These are phyloP conservation scores for Globisporangium emineosum DNA, from an alignment of 352 stramenopile genomes.

Conservation along the genomic window DNA sequence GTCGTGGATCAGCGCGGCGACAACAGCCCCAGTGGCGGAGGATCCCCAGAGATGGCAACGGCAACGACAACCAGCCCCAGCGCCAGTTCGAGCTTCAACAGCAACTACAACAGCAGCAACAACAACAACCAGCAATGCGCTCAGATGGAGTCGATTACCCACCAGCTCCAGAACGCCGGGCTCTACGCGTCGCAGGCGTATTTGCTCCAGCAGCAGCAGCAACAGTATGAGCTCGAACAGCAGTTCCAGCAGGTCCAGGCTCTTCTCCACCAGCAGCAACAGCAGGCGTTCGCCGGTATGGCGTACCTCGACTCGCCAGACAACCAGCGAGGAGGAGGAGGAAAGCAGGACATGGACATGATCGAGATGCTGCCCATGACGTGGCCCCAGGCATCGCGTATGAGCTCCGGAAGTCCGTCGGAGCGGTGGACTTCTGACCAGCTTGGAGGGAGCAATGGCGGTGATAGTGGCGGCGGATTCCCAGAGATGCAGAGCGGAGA, in stretches of 20 bases:
- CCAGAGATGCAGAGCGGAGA: neutral
- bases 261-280: neutral
- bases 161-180: conserved; percentile 6
- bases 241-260: neutral
- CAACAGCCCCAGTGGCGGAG: neutral
- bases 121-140: conserved; percentile 3
- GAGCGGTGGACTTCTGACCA: neutral
- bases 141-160: conserved; percentile 8
- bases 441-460: neutral
- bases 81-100: neutral
- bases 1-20: neutral
- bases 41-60: neutral
- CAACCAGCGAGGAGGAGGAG: neutral
- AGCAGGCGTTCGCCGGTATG: neutral
- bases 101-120: neutral
- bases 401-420: neutral
- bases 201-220: neutral
- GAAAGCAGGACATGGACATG: conserved; percentile 1
- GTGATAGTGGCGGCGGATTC: neutral
- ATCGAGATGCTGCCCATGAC: neutral
- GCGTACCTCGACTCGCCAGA: neutral
- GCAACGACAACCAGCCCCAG: neutral
- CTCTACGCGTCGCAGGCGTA: conserved; percentile 2
- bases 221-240: neutral
- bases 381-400: neutral